phyloP scores from a whole-genome alignment of 2,329 filamentous ascomycete species.

The Nothomitra cinnamomea region DNA sequence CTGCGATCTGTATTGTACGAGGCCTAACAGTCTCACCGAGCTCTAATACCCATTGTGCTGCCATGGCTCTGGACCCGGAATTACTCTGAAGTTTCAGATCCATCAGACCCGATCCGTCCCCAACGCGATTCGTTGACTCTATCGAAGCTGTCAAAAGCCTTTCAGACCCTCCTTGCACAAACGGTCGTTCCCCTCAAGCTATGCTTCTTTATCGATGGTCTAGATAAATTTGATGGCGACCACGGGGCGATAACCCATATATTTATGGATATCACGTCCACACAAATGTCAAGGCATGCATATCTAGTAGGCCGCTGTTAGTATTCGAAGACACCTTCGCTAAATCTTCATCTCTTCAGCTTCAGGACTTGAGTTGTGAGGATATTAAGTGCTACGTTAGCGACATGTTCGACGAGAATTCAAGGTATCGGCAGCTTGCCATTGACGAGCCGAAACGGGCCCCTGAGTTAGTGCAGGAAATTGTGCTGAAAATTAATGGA shows the following conservation, averaged over 20 bases:
- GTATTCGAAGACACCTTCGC: slow-evolving; percentile 8
- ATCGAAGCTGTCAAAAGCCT: background rate
- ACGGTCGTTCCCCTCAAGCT: slow-evolving; percentile 12
- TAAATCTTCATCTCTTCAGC: no score
- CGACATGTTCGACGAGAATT: no score
- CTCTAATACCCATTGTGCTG: background rate
- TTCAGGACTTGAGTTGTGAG: no score
- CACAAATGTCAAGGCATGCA: slow-evolving; percentile 18
- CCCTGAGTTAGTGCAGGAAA: no score
- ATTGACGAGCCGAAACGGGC: no score
- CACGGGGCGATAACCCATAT: slow-evolving; percentile 14
- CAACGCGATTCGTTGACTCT: background rate
- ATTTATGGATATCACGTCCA: slow-evolving; percentile 12
- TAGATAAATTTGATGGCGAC: slow-evolving; percentile 10
- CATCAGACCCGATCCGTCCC: background rate
- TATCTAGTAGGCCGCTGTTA: slow-evolving; percentile 15
- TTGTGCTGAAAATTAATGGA: no score
- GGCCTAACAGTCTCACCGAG: slow-evolving; percentile 3
- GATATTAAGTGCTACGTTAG: no score
- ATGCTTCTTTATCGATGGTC: slow-evolving; percentile 15
- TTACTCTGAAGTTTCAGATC: no score
- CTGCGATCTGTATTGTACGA: slow-evolving; percentile 7
- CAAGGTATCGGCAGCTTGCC: no score
- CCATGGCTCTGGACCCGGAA: background rate
- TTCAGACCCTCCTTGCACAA: background rate